Evolutionary conservation across 2,329 filamentous ascomycete genomes (phyloP).

Genomic region (Trichophyton schoenleinii): DNA sequence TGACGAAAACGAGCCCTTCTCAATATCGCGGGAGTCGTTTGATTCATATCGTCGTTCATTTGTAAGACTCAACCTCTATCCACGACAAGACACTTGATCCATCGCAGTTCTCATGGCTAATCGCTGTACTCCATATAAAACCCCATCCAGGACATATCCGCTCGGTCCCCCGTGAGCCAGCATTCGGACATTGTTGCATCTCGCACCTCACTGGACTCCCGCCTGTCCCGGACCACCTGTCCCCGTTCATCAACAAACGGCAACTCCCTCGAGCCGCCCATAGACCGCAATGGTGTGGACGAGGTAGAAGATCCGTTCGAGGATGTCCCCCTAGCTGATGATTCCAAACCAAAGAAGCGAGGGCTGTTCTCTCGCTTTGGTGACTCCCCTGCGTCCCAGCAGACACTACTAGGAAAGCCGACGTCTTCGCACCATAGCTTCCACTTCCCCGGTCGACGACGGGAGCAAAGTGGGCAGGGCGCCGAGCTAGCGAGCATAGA

Average conservation of each 20-base stretch:
- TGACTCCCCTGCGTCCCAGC: slow-evolving; percentile 34
- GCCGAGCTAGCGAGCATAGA: slow-evolving; percentile 56
- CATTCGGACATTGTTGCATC: slow-evolving; percentile 44
- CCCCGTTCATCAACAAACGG: slow-evolving; percentile 50
- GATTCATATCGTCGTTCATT: slow-evolving; percentile 94
- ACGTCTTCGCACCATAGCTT: slow-evolving; percentile 43
- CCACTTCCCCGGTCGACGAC: slow-evolving; percentile 58
- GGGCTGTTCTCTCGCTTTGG: slow-evolving; percentile 69
- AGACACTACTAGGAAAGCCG: slow-evolving; percentile 28
- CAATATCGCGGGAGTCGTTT: slow-evolving; percentile 91
- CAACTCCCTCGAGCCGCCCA: slow-evolving; percentile 46
- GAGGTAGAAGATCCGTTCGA: slow-evolving; percentile 63
- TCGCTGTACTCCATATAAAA: neutral
- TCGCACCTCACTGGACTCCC: slow-evolving; percentile 70
- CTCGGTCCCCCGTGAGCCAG: slow-evolving; percentile 60
- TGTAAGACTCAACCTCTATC: slow-evolving; percentile 42
- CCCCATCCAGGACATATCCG: slow-evolving; percentile 65
- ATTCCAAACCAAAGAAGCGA: slow-evolving; percentile 56
- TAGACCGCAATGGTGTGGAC: slow-evolving; percentile 40
- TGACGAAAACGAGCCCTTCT: slow-evolving; percentile 81
- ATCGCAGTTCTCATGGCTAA: neutral
- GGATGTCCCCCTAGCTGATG: slow-evolving; percentile 76
- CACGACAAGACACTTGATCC: neutral
- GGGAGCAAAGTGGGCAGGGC: slow-evolving; percentile 56
- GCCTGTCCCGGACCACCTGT: slow-evolving; percentile 49